Conservation (phyloP, 331 rosid genomes). For the Acacia concinna region DNA sequence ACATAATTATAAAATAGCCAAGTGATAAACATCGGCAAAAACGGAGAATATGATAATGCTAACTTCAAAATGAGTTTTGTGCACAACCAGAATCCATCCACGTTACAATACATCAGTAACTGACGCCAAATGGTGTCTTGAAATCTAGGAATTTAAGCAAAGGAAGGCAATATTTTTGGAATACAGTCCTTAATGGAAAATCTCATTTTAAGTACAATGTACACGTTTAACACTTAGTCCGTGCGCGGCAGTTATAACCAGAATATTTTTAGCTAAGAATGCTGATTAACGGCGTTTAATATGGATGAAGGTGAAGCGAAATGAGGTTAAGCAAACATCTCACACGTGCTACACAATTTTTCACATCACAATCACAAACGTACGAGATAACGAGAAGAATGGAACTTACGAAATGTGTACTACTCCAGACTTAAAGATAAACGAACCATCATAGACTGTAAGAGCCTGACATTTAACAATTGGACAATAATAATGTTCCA, state of each 20-base stretch:
- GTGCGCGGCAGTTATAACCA: not conserved
- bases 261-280: not conserved
- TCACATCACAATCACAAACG: not conserved
- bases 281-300: not conserved
- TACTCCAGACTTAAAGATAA: not conserved
- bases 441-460: not conserved
- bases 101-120: not conserved
- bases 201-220: no score
- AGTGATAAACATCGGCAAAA: not conserved
- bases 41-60: not conserved
- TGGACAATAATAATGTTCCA: not conserved
- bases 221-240: not conserved
- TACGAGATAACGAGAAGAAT: not conserved
- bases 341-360: not conserved
- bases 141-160: not conserved
- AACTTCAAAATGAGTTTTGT: not conserved
- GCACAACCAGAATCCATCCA: not conserved
- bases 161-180: not conserved
- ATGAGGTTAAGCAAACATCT: not conserved
- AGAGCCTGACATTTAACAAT: not conserved
- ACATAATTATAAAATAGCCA: not conserved
- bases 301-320: not conserved
- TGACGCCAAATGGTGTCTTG: not conserved
- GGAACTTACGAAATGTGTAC: not conserved
- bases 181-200: not conserved